A percentile compares a stretch with the other conserved stretches of the same genome.
phyloP scores from a whole-genome alignment of 345 rosid genomes.

The Bruguiera sexangula region DNA sequence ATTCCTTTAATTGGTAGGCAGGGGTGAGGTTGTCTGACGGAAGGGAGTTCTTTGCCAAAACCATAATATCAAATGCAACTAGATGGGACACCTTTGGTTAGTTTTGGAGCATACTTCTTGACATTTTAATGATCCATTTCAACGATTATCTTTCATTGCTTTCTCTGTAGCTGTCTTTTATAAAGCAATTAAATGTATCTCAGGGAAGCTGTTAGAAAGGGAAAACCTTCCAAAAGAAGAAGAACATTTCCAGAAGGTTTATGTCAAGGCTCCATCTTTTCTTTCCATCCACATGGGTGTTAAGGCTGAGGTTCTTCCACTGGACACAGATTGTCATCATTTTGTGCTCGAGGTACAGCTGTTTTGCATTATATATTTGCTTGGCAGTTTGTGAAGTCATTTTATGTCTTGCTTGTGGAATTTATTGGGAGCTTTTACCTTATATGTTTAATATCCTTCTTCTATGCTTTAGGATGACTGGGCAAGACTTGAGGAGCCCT shows the following conservation, averaged over 20 bases:
- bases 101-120: conserved; percentile 23
- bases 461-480: conserved; percentile 54
- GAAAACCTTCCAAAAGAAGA: conserved; percentile 87
- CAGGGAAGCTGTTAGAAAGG: conserved; percentile 83
- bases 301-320: conserved; percentile 76
- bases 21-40: conserved; percentile 91
- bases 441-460: not conserved
- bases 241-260: conserved; percentile 78
- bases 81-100: conserved; percentile 99
- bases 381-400: not conserved
- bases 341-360: conserved; percentile 79
- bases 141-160: not conserved
- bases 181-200: not conserved
- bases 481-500: conserved; percentile 68
- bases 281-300: conserved; percentile 98
- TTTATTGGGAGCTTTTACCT: conserved; percentile 1
- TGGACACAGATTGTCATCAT: conserved; percentile 91
- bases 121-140: conserved; percentile 8
- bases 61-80: conserved; percentile 88
- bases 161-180: not conserved
- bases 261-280: conserved; percentile 95
- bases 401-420: not conserved
- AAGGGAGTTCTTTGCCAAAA: conserved; percentile 65
- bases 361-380: conserved; percentile 11
- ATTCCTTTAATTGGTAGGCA: conserved; percentile 43